Evolutionary conservation across 352 stramenopile genomes (phyloP), one percentile per base, ranked within the genome.

Genomic region (Pythium grandisporangium): DNA sequence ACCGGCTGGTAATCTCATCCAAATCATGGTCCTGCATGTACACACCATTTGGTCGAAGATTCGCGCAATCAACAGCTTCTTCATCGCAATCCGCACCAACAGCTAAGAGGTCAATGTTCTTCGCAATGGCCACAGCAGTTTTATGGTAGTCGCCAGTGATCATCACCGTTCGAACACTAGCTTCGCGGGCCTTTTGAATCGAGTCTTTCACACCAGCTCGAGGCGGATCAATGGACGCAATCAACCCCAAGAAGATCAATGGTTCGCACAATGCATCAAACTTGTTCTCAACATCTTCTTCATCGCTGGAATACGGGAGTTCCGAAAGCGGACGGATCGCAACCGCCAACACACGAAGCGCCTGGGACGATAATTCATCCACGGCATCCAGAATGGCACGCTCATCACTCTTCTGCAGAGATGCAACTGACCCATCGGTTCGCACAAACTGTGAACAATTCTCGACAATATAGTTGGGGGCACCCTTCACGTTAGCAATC

Each of bases 71-170:
- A 25, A 86, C 57, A 24, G 84, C 82, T 43, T 76, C 55, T 13
- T 51, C 38, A 10, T 69, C 59, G 6, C 33, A 53, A 63, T 72
- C 77, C 57, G 46, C 76, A 13, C 43, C 56, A 12, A 37, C 22
- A 25, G 55, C 30, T 7, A 98, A 58, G 45, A 98, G 81, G 5
- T 90, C 91, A 57, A 97, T 89, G 51, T 95, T 57, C 38, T 72
- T 70, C 2, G 86, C 93, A 48, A 98, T 97, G 2, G 91, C 88
- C 5, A 96, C 51, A 7, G 93, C 95, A 16, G 95, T 98, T 58
- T 97, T 93, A 32, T 96, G 70, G 19, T 93, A 90, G 68, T 98
- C 95, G 23, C 93, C 93, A 2, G 93, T 98, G 34, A 97, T 82
- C 85, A 98, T 97, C 4, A 93, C 66, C 0, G 72, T 86, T 2